Evolutionary conservation across 352 stramenopile species (phyloP), one percentile per base, ranked within the genome.

Genomic region (Phytophthora tubulina): DNA sequence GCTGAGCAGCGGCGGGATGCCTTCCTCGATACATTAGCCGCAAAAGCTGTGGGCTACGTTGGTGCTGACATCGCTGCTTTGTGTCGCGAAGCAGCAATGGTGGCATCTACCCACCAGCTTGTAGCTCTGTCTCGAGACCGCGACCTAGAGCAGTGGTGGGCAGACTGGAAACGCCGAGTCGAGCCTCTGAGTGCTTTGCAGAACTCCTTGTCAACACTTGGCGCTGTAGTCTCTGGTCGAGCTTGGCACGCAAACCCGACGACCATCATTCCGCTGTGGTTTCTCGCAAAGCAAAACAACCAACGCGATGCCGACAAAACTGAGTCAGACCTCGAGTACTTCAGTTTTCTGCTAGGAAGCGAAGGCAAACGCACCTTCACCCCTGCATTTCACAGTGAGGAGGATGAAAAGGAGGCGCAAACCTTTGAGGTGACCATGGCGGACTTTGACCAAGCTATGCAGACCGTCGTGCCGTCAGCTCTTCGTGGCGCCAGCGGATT

Each of bases 381-480:
- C 13, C 15, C 45, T n/a, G 15, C 9, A 4, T 21, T 35, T 55
- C 56, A 13, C 11, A 7, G 35, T 17, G 50, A 59, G 1, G 44
- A 56, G 17, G 11, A 59, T n/a, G 45, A 61, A 30, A 54, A 55
- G 7, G 56, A 71, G 7, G 5, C 17, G 9, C 56, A 48, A 11
- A 50, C 67, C 1, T 92, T 93, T 41, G 52, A 82, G 41, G 85
- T 94, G 49, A 93, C 78, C 8, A 82, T 91, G 70, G 58, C 27
- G 2, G 89, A 96, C 49, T 96, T 96, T 72, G 84, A 92, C 13
- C 78, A 92, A 59, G 87, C 89, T 31, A 91, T 92, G 81, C 74
- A 86, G 35, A 80, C 85, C 6, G 59, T 94, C 35, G 75, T 89
- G 7, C 84, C 87, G 8, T 96, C 89, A 33, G 74, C 81, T 31